Conservation (phyloP, 441 rosid species). For the Theobroma grandiflorum region DNA sequence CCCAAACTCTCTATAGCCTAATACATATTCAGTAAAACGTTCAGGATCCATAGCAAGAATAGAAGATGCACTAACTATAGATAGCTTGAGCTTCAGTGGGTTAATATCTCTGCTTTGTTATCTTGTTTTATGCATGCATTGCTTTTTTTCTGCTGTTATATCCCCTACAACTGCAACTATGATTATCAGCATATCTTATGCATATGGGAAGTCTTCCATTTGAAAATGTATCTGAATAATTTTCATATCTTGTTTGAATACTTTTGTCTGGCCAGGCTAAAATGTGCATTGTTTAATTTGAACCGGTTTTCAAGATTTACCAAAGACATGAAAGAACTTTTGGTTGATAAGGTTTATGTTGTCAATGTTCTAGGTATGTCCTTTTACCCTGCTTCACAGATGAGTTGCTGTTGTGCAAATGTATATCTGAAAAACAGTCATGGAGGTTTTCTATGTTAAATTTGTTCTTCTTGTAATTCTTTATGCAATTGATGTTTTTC, state of each 20-base stretch:
- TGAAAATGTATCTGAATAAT: neutral
- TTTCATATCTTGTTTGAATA: neutral
- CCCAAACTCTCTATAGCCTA: neutral
- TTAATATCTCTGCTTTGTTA: neutral
- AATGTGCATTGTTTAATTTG: slow-evolving; percentile 27
- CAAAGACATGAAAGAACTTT: slow-evolving; percentile 71
- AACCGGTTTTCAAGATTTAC: slow-evolving; percentile 65
- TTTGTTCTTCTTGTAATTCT: neutral
- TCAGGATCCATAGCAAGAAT: neutral
- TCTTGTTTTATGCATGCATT: neutral
- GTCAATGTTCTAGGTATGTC: slow-evolving; percentile 82
- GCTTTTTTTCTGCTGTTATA: neutral
- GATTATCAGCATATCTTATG: neutral
- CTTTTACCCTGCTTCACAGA: slow-evolving; percentile 16
- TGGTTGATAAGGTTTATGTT: slow-evolving; percentile 75
- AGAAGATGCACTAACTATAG: neutral
- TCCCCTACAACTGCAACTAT: neutral
- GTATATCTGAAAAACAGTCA: neutral
- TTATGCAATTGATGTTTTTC: neutral
- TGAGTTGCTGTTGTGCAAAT: neutral
- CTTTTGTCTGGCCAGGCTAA: slow-evolving; percentile 46
- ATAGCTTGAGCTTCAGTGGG: neutral
- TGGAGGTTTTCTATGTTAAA: neutral
- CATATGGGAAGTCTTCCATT: neutral
- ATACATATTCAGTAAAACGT: neutral